Evolutionary conservation across 345 rosid species (phyloP), one percentile per base, ranked within the genome.

Genomic region (Citrus trifoliata): DNA sequence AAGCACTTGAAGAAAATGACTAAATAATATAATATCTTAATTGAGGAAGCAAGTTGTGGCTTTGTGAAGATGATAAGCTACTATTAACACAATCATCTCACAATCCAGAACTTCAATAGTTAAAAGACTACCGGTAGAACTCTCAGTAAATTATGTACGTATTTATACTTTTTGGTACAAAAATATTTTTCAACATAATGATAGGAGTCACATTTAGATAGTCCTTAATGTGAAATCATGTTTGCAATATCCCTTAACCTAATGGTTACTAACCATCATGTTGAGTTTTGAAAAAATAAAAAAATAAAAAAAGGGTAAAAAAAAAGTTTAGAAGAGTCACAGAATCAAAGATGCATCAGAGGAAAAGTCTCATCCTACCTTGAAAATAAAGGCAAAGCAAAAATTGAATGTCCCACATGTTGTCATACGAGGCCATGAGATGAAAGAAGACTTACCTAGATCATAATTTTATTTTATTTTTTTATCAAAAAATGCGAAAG

Each of bases 331-430:
- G 22, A 53, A 53, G n/a, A 53, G 22, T 18, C 22, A 53, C 8
- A 53, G 58, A 53, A 53, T 4, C 1, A 18, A 53, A n/a, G n/a
- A n/a, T n/a, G n/a, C n/a, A n/a, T n/a, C n/a, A 5, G 58, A 18
- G 2, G 58, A 53, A 53, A 18, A 53, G 33, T 6, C 12, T 21
- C 24, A 53, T 2, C 19, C 40, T 77, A 18, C 60, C 65, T 82
- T 75, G 64, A 67, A 79, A 67, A 55, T 67, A 55, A 82, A 65
- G 51, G 78, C 59, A 62, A 74, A 51, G 65, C 62, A 27, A 67
- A 74, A 73, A 77, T 32, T 71, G 62, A 55, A 42, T 35, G 51
- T 6, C 55, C 66, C 55, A 67, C 79, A 30, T 64, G 48, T 7
- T 25, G 28, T 40, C 46, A 9, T 14, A 13, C 22, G 38, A 37